Evolutionary conservation across 2,329 filamentous ascomycete genomes (phyloP).

Genomic region (Claviceps maximensis): DNA sequence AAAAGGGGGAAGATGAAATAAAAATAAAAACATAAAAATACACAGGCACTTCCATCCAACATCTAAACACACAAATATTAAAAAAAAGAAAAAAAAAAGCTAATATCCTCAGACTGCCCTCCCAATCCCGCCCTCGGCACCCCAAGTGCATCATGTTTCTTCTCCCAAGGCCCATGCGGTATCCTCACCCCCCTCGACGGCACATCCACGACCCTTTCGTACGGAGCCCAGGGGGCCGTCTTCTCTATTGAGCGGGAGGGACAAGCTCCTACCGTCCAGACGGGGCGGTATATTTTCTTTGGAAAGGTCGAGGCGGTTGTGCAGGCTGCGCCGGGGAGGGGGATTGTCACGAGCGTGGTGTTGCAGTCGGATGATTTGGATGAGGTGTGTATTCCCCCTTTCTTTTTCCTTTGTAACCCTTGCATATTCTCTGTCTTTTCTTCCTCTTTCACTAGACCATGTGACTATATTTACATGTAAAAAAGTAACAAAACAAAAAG

Average conservation of each 20-base stretch:
- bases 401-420: too few relatives aligned
- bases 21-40: too few relatives aligned
- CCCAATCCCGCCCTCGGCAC: constrained; percentile 54
- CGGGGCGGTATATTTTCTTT: constrained; percentile 76
- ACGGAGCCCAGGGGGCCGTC: constrained; percentile 17
- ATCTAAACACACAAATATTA: too few relatives aligned
- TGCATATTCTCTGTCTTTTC: too few relatives aligned
- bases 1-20: too few relatives aligned
- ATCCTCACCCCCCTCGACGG: constrained; percentile 14
- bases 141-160: constrained; percentile 45
- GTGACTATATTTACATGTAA: too few relatives aligned
- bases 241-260: constrained; percentile 43
- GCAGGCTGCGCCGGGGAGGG: constrained; percentile 57
- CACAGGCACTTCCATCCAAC: too few relatives aligned
- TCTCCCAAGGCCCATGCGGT: constrained; percentile 47
- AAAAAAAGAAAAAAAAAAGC: too few relatives aligned
- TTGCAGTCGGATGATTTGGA: constrained; percentile 52
- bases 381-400: not conserved
- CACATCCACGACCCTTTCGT: constrained; percentile 11
- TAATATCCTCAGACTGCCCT: constrained; percentile 42
- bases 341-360: constrained; percentile 65
- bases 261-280: constrained; percentile 49
- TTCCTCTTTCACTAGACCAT: too few relatives aligned
- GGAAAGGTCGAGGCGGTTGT: constrained; percentile 58
- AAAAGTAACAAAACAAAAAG: too few relatives aligned